Evolutionary conservation across 139 green algal genomes (phyloP).

Genomic region (Mychonastes homosphaera): DNA sequence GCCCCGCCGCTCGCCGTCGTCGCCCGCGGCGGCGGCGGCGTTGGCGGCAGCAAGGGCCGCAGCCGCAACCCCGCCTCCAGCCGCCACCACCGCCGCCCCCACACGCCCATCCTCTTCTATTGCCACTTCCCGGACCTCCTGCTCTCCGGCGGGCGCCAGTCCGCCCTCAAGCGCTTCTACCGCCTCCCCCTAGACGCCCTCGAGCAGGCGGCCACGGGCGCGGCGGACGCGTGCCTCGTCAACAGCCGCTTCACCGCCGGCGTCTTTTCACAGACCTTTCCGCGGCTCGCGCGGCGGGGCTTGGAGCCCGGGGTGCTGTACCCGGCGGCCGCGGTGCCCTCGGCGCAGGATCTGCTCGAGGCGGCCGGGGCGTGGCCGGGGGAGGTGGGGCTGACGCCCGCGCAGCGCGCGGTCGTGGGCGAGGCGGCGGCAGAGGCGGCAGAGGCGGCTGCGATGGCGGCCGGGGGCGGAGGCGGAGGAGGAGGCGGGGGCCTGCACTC

Average conservation of each 20-base stretch:
- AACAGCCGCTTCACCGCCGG: slow-evolving; percentile 87
- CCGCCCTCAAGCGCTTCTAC: slow-evolving; percentile 32
- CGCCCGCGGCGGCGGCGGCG: too few relatives aligned
- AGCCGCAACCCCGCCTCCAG: too few relatives aligned
- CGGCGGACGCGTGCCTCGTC: slow-evolving; percentile 68
- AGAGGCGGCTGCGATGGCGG: too few relatives aligned
- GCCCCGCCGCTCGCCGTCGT: too few relatives aligned
- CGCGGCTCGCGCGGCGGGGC: slow-evolving; percentile 26
- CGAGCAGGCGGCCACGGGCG: slow-evolving; percentile 74
- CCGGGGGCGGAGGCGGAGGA: too few relatives aligned
- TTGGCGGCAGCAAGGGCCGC: too few relatives aligned
- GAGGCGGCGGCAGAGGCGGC: too few relatives aligned
- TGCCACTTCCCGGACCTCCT: slow-evolving; percentile 97
- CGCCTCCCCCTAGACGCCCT: slow-evolving; percentile 63
- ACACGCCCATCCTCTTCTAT: slow-evolving; percentile 82
- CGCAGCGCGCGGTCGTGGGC: too few relatives aligned
- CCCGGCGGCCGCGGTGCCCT: slow-evolving; percentile 66
- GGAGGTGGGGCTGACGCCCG: too few relatives aligned
- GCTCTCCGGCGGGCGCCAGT: slow-evolving; percentile 44
- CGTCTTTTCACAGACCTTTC: slow-evolving; percentile 77
- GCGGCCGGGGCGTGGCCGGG: slow-evolving; percentile 26
- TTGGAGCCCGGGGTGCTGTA: slow-evolving; percentile 67
- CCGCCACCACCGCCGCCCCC: too few relatives aligned
- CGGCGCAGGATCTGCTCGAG: slow-evolving; percentile 23
- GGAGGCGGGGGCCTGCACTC: too few relatives aligned